Conservation (phyloP, 2,329 filamentous ascomycete species). For the Lasiodiplodia theobromae region DNA sequence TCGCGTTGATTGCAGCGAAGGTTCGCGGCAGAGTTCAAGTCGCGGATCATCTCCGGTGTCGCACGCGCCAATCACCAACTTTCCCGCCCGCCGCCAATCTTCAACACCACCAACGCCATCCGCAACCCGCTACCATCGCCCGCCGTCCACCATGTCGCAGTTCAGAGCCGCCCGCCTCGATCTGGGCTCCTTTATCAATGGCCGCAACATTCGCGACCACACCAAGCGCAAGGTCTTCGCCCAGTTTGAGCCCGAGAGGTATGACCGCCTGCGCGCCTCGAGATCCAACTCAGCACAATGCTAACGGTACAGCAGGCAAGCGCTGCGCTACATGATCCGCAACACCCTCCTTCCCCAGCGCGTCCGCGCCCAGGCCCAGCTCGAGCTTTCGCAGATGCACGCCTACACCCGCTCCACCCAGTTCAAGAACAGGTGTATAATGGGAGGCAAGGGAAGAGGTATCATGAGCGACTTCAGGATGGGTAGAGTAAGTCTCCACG, state of each 20-base stretch:
- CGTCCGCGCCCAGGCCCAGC: slow-evolving; percentile 87
- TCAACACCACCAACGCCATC: slow-evolving; percentile 2
- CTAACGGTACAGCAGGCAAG: slow-evolving; percentile 70
- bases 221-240: slow-evolving; percentile 95
- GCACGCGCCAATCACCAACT: slow-evolving; percentile 11
- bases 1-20: background rate
- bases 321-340: slow-evolving; percentile 79
- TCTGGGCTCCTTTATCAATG: slow-evolving; percentile 85
- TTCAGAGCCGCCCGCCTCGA: slow-evolving; percentile 92
- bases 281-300: slow-evolving; percentile 74
- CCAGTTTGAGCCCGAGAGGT: slow-evolving; percentile 88
- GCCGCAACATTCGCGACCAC: slow-evolving; percentile 88
- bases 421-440: slow-evolving; percentile 91
- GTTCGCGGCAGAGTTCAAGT: slow-evolving; percentile 2
- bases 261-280: slow-evolving; percentile 36
- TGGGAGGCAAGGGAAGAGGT: slow-evolving; percentile 89
- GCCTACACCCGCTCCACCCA: slow-evolving; percentile 92
- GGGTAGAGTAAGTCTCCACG: slow-evolving; percentile 73
- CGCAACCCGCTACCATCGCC: slow-evolving; percentile 8
- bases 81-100: background rate
- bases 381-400: slow-evolving; percentile 94
- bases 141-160: slow-evolving; percentile 62
- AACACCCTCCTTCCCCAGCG: slow-evolving; percentile 86
- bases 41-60: slow-evolving; percentile 10
- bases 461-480: slow-evolving; percentile 93